Evolutionary conservation across 1,284 basidiomycete species (phyloP), one percentile per base, ranked within the genome.

Genomic region (Boletellus deceptivus): DNA sequence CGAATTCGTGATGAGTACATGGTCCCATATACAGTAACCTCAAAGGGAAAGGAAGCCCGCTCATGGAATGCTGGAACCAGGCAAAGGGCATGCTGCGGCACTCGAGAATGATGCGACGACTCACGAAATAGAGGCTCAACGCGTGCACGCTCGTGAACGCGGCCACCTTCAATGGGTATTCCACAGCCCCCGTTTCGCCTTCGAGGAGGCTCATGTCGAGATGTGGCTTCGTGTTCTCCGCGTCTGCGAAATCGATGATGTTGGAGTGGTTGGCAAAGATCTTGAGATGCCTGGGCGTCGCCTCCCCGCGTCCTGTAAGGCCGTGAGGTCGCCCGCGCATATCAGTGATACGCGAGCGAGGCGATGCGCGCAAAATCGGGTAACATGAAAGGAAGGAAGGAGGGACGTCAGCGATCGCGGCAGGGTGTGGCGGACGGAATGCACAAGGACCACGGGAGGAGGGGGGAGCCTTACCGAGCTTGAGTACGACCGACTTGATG

Each of bases 81-180:
- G 57, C 33, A 53, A 48, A 51, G 53, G 57, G 54, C 54, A 54
- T 41, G 46, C 29, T 11, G 10, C 43, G 25, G 25, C 25, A 25
- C 25, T 25, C 25, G 25, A 25, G 7, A 25, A 25, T 25, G 25
- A 25, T 25, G 25, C 25, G 8, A 52, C 22, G 43, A 57, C 88
- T 64, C 63, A 91, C 90, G 59, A 93, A 90, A 70, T 88, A 89
- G 9, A 92, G 67, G 3, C 86, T 87, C 27, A 92, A 65, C 0
- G 83, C 78, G 54, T 81, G 83, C 37, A 91, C 75, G 62, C 81
- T 92, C 3, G 87, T 72, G 60, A 93, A 91, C 4, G 85, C 80
- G 6, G 88, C 82, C 1, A 84, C 79, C 33, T 84, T 78, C 25
- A 92, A 60, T 1, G 90, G 91, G 57, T 93, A 93, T 67, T 91